A percentile compares a stretch with the other conserved stretches of the same genome.
These are phyloP conservation scores for Aaosphaeria arxii DNA, from an alignment of 2,329 filamentous ascomycete species.

Conservation along the genomic window DNA sequence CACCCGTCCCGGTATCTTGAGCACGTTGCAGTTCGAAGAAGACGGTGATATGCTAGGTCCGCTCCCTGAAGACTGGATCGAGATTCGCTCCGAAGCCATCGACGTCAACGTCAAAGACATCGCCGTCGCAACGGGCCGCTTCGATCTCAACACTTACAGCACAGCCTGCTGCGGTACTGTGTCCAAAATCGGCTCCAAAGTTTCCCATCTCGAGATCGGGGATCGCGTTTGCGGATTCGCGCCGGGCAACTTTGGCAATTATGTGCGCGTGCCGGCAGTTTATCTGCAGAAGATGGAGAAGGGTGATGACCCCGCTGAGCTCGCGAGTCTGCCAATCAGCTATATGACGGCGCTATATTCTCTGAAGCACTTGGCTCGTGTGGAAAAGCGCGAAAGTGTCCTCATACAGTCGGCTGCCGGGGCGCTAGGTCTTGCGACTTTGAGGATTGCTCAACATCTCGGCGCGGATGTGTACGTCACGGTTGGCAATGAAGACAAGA, in stretches of 20 bases:
- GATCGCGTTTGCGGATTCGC: conserved; percentile 3
- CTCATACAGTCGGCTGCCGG: conserved; percentile 24
- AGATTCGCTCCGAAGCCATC: conserved; percentile 6
- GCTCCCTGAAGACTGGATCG: conserved; percentile 7
- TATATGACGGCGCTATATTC: conserved; percentile 7
- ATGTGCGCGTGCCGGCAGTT: not conserved
- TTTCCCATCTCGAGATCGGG: conserved; percentile 2
- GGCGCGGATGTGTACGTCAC: conserved; percentile 26
- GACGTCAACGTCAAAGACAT: conserved; percentile 12
- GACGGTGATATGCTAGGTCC: not conserved
- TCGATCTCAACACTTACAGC: conserved; percentile 5
- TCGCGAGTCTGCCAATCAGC: conserved; percentile 4
- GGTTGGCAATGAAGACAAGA: conserved; percentile 17
- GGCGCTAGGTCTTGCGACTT: conserved; percentile 13
- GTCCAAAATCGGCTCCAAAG: not conserved
- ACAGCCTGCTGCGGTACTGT: conserved; percentile 11
- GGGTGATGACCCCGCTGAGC: not conserved
- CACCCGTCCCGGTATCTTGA: not conserved
- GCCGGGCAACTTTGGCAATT: conserved; percentile 1
- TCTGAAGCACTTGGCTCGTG: conserved; percentile 1
- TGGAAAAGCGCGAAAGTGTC: conserved; percentile 14
- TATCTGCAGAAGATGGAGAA: not conserved
- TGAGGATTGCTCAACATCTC: not conserved
- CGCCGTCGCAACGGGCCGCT: conserved; percentile 5
- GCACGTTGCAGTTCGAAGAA: not conserved